A percentile compares a stretch with the other conserved stretches of the same genome.
Evolutionary conservation across 176 grass and related monocot species (phyloP).

Genomic region (Oropetium thomaeum): DNA sequence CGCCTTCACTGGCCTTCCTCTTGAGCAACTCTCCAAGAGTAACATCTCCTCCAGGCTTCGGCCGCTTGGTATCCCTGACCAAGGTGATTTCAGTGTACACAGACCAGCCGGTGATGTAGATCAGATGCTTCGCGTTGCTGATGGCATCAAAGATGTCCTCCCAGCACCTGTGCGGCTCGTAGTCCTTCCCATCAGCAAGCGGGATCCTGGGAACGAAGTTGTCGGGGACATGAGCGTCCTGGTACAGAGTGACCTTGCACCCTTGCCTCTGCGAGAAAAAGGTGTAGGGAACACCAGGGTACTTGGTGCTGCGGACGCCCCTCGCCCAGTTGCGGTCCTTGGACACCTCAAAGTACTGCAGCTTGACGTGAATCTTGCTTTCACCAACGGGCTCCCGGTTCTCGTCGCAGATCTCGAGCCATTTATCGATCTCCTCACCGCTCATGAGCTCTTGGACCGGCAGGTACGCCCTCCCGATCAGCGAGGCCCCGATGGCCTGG

Average conservation of each 20-base stretch:
- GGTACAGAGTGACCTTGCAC: slow-evolving; percentile 55
- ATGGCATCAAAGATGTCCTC: slow-evolving; percentile 72
- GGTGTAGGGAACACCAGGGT: slow-evolving; percentile 64
- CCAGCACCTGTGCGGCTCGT: slow-evolving; percentile 62
- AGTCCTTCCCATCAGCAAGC: slow-evolving; percentile 51
- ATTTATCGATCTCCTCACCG: slow-evolving; percentile 47
- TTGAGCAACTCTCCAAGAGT: slow-evolving; percentile 66
- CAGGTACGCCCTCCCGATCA: slow-evolving; percentile 63
- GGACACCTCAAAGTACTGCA: slow-evolving; percentile 44
- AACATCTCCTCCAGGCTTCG: slow-evolving; percentile 55
- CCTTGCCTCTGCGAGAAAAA: slow-evolving; percentile 64
- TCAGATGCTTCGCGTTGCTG: slow-evolving; percentile 50
- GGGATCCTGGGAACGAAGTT: slow-evolving; percentile 61
- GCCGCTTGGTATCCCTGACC: slow-evolving; percentile 55
- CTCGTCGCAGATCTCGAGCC: slow-evolving; percentile 44
- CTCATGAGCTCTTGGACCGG: slow-evolving; percentile 38
- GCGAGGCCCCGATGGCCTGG: slow-evolving; percentile 41
- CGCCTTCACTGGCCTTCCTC: slow-evolving; percentile 61
- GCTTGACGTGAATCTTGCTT: slow-evolving; percentile 59
- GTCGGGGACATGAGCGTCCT: slow-evolving; percentile 61
- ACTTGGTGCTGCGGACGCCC: slow-evolving; percentile 47
- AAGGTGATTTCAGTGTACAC: slow-evolving; percentile 55
- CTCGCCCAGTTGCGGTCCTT: slow-evolving; percentile 53
- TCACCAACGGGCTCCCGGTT: slow-evolving; percentile 35
- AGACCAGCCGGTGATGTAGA: slow-evolving; percentile 68